Conservation (phyloP, 192 early-diverging fungal species). For the Coemansia biformis region DNA sequence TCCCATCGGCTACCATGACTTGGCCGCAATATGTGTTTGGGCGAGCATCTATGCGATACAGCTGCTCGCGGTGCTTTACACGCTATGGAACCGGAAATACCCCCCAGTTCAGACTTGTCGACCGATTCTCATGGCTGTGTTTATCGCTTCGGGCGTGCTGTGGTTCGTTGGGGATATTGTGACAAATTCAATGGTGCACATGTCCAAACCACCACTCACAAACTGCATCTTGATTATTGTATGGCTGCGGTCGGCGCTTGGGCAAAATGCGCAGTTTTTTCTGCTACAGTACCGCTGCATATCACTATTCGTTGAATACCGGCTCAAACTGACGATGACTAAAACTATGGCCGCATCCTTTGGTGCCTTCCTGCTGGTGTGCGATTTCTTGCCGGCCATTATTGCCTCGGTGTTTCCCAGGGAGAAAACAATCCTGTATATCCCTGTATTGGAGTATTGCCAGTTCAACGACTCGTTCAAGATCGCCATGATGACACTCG, state of each 20-base stretch:
- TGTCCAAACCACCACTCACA: neutral
- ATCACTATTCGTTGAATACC: slow-evolving; percentile 5
- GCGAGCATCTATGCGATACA: slow-evolving; percentile 11
- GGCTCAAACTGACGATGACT: neutral
- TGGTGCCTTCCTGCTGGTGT: neutral
- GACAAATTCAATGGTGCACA: slow-evolving; percentile 30
- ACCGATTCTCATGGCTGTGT: slow-evolving; percentile 1
- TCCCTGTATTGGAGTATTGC: slow-evolving; percentile 14
- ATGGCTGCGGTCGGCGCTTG: slow-evolving; percentile 36
- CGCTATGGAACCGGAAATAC: slow-evolving; percentile 24
- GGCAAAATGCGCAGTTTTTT: slow-evolving; percentile 10
- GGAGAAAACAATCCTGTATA: slow-evolving; percentile 7
- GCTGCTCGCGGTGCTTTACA: slow-evolving; percentile 16
- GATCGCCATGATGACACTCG: slow-evolving; percentile 1
- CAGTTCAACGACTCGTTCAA: slow-evolving; percentile 24
- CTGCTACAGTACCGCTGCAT: slow-evolving; percentile 4
- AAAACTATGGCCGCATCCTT: neutral
- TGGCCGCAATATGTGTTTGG: slow-evolving; percentile 14
- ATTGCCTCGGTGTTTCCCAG: slow-evolving; percentile 15
- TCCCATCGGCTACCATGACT: slow-evolving; percentile 32
- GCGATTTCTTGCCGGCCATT: neutral
- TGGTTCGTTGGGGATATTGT: slow-evolving; percentile 40
- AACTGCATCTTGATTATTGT: slow-evolving; percentile 30
- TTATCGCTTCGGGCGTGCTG: slow-evolving; percentile 11
- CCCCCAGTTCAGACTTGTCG: slow-evolving; percentile 12